phyloP scores from a whole-genome alignment of 208 protist species.

The Crithidia brevicula region DNA sequence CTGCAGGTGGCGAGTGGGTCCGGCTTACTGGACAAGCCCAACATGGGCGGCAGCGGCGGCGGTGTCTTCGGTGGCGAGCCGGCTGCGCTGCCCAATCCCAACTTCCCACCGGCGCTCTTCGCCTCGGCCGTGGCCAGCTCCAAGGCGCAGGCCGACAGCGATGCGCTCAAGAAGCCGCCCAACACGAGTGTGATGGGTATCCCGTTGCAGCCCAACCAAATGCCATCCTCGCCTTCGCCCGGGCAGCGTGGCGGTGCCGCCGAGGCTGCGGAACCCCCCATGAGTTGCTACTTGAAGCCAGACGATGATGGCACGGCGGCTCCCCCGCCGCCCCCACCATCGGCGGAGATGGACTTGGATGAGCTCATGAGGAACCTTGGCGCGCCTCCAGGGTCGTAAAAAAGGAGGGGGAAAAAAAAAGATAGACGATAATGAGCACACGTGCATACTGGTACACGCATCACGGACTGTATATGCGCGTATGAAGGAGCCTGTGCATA shows the following conservation, averaged over 20 bases:
- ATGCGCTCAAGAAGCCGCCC: not conserved
- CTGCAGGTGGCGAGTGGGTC: conserved; percentile 62
- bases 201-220: conserved; percentile 29
- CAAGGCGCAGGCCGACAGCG: conserved; percentile 9
- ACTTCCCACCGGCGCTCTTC: conserved; percentile 38
- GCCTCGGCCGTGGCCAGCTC: conserved; percentile 7
- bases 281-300: conserved; percentile 41
- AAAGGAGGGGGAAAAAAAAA: not conserved
- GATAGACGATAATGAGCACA: not conserved
- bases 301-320: conserved; percentile 18
- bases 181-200: conserved; percentile 56
- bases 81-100: not conserved
- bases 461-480: not conserved
- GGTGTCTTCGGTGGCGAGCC: conserved; percentile 16
- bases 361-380: conserved; percentile 42
- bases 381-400: conserved; percentile 28
- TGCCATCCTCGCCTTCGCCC: not conserved
- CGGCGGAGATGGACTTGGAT: conserved; percentile 34
- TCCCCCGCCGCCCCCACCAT: conserved; percentile 15
- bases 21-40: conserved; percentile 69
- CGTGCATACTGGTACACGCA: not conserved
- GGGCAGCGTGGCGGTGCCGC: not conserved
- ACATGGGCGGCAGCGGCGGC: conserved; percentile 15
- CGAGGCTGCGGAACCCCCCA: conserved; percentile 13
- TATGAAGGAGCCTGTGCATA: not conserved